Base-by-base conservation (phyloP, 108 stramenopile species). In the Pseudonitzschia pungens region DNA sequence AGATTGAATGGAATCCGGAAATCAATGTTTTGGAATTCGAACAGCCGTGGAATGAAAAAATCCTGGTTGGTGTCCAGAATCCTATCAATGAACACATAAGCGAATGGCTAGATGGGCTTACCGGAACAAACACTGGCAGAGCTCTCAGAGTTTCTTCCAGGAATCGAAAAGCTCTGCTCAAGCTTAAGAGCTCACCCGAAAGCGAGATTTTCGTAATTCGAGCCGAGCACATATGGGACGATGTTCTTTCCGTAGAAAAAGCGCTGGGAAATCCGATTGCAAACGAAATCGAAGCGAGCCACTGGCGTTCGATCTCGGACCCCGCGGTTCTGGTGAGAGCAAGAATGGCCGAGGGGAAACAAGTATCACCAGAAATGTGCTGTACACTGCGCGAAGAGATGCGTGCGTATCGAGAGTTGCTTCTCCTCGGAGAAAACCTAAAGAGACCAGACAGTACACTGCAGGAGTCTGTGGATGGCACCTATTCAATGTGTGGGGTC, bases 221-320 rank as follows among this genome's bases (percentile, higher is more conserved):
- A 44, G 45, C 48, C 41, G 65, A 50, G 43, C 65, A 48, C 22
- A 29, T 48, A 3, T 67, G 66, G 66, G 66, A 67, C 18, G 66
- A 67, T 29, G 14, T 67, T 1, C 6, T 67, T 4, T 67, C 45
- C 2, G 42, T 67, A 41, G 66, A 67, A 29, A 50, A 36, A 48
- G 18, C 43, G 12, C 43, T 67, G 16, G 66, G 66, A 8, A 67
- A 67, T 50, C 66, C 66, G 40, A 21, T n/a, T 0, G 57, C 14
- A 14, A 8, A 27, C 29, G 33, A 33, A 16, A 67, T 67, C 27
- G 0, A 67, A 22, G 33, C 45, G 27, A 48, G 15, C 6, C 12
- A 48, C 16, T 67, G 66, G 66, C 66, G 20, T 4, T 21, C 42
- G 14, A 14, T 67, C 42, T 44, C 66, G 0, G 66, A 67, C 29